Percentiles rank a stretch among this genome's conserved stretches.
Evolutionary conservation across 768 basidiomycete genomes (phyloP).

Genomic region (Fomitopsis pulvina): DNA sequence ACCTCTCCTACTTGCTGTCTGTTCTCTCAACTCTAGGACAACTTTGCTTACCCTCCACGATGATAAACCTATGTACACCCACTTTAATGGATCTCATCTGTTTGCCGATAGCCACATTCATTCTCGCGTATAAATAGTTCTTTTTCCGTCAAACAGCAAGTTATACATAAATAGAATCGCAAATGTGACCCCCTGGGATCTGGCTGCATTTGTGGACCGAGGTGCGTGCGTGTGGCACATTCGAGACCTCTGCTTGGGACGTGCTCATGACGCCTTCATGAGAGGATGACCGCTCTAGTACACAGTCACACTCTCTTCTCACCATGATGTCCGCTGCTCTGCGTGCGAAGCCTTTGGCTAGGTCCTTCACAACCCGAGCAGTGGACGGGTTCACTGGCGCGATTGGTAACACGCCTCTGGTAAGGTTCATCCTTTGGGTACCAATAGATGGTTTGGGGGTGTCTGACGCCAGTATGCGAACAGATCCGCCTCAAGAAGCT

Average conservation of each 20-base stretch:
- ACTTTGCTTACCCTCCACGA: constrained; percentile 18
- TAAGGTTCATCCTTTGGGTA: too few relatives aligned
- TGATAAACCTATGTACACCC: constrained; percentile 24
- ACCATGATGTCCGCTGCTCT: constrained; percentile 17
- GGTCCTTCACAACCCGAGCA: constrained; percentile 26
- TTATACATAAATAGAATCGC: too few relatives aligned
- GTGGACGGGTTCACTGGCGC: constrained; percentile 82
- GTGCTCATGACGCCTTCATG: constrained; percentile 18
- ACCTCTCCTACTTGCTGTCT: constrained; percentile 10
- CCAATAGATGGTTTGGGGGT: too few relatives aligned
- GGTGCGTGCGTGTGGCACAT: too few relatives aligned
- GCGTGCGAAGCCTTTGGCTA: constrained; percentile 14
- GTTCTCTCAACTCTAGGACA: constrained; percentile 11
- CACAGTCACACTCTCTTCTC: not conserved
- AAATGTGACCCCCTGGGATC: too few relatives aligned
- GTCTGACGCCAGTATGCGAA: not conserved
- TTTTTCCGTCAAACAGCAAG: not conserved
- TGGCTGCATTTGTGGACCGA: too few relatives aligned
- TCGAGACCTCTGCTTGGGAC: not conserved
- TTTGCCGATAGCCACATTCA: constrained; percentile 5
- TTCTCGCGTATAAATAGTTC: not conserved
- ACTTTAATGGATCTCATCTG: constrained; percentile 22
- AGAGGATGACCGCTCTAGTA: too few relatives aligned
- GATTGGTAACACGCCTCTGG: constrained; percentile 91
- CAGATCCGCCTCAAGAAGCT: constrained; percentile 81